phyloP scores from a whole-genome alignment of 495 filamentous ascomycete genomes.

The Xylaria scruposa region DNA sequence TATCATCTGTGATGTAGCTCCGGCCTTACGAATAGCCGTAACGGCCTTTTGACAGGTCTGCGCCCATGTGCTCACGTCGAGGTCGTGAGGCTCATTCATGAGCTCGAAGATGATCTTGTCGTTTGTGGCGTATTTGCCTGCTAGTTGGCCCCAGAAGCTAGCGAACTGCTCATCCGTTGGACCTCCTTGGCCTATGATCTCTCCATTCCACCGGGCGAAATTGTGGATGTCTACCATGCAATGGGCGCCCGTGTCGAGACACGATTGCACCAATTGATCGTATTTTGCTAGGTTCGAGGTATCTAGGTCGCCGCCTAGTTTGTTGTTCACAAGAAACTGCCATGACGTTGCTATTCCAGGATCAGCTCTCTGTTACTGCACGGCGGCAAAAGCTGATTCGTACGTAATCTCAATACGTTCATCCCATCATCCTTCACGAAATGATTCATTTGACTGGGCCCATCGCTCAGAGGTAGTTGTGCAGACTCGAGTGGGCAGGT shows the following conservation, averaged over 20 bases:
- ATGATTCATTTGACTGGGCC: slow-evolving; percentile 58
- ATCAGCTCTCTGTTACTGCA: slow-evolving; percentile 8
- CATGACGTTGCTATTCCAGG: slow-evolving; percentile 50
- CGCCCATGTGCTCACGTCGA: slow-evolving; percentile 58
- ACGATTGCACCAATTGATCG: slow-evolving; percentile 63
- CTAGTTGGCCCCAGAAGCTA: slow-evolving; percentile 63
- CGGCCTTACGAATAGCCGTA: slow-evolving; percentile 63
- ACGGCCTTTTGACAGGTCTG: slow-evolving; percentile 62
- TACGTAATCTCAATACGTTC: slow-evolving; percentile 62
- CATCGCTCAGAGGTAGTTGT: slow-evolving; percentile 48
- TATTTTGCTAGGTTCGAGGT: slow-evolving; percentile 57
- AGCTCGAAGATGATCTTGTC: slow-evolving; percentile 63
- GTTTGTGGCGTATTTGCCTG: slow-evolving; percentile 57
- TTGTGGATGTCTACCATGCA: slow-evolving; percentile 65
- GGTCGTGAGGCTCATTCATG: slow-evolving; percentile 68
- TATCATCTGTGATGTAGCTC: slow-evolving; percentile 63
- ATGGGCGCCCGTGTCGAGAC: slow-evolving; percentile 58
- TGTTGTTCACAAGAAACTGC: slow-evolving; percentile 59
- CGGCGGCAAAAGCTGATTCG: slow-evolving; percentile 14
- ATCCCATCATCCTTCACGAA: slow-evolving; percentile 56
- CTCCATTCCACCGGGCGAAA: slow-evolving; percentile 64
- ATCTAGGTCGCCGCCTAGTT: slow-evolving; percentile 51
- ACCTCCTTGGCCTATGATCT: slow-evolving; percentile 65
- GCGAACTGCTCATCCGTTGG: slow-evolving; percentile 63
- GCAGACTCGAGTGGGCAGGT: slow-evolving; percentile 41